Percentiles rank a stretch among this genome's conserved stretches.
Evolutionary conservation across 1,139 yeast species (phyloP).

Genomic region (Tardiomyces depauwii): DNA sequence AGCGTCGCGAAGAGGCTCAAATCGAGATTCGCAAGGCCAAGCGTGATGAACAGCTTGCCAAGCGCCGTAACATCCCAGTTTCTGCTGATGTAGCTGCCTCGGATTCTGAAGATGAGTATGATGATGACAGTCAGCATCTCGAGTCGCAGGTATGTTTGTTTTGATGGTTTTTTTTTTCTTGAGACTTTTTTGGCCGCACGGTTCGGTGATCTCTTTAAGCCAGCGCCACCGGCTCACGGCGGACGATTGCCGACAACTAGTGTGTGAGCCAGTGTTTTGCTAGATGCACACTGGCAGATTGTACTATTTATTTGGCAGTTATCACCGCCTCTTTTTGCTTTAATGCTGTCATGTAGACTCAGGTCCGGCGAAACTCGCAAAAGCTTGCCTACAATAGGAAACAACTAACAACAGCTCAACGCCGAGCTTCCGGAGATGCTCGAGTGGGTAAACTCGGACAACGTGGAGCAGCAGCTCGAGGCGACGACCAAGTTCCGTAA

Average conservation of each 20-base stretch:
- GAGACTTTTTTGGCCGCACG: too few species aligned
- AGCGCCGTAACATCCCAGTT: slow-evolving; percentile 68
- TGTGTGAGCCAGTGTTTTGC: too few species aligned
- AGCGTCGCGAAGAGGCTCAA: slow-evolving; percentile 96
- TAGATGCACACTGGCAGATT: too few species aligned
- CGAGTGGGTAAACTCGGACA: slow-evolving; percentile 64
- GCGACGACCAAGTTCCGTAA: slow-evolving; percentile 93
- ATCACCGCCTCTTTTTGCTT: too few species aligned
- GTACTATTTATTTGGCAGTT: too few species aligned
- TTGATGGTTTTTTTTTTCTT: too few species aligned
- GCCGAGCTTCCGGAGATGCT: slow-evolving; percentile 81
- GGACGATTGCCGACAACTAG: too few species aligned
- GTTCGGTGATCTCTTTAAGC: too few species aligned
- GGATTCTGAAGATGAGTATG: slow-evolving; percentile 33
- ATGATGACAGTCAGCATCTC: slow-evolving; percentile 33
- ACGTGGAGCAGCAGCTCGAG: slow-evolving; percentile 69
- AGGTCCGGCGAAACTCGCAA: too few species aligned
- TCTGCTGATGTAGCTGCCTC: slow-evolving; percentile 31
- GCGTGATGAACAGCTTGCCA: slow-evolving; percentile 87
- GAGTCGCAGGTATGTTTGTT: slow-evolving; percentile 9
- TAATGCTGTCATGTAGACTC: too few species aligned
- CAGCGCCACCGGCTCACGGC: too few species aligned
- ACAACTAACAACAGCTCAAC: slow-evolving; percentile 29
- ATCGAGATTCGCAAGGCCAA: slow-evolving; percentile 94
- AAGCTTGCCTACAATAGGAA: too few species aligned